phyloP scores from a whole-genome alignment of 2,329 filamentous ascomycete species.

The Colletotrichum shisoi region DNA sequence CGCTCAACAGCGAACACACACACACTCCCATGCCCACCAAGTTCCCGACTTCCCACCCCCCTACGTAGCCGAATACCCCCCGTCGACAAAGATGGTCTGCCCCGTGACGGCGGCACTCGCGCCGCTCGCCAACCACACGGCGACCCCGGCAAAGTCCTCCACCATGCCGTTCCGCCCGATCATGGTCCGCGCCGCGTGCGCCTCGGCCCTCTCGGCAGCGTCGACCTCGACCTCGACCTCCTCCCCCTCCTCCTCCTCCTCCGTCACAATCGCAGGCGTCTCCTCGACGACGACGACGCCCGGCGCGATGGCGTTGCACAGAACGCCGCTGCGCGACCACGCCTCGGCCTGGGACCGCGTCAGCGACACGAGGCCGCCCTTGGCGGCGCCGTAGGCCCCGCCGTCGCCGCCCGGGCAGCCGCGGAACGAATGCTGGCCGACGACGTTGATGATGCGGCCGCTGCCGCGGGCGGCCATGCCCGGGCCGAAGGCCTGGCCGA shows the following conservation, averaged over 20 bases:
- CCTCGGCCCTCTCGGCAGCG: constrained; percentile 40
- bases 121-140: constrained; percentile 45
- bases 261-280: constrained; percentile 37
- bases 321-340: constrained; percentile 47
- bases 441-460: constrained; percentile 49
- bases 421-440: constrained; percentile 47
- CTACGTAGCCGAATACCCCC: constrained; percentile 47
- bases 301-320: constrained; percentile 49
- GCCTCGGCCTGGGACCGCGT: constrained; percentile 49
- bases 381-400: constrained; percentile 48
- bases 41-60: too few species aligned
- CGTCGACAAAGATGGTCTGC: constrained; percentile 49
- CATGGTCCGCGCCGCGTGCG: constrained; percentile 46
- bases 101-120: constrained; percentile 48
- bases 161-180: constrained; percentile 46
- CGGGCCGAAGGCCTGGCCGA: constrained; percentile 48
- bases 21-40: not conserved
- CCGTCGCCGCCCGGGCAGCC: constrained; percentile 45
- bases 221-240: constrained; percentile 39
- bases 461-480: constrained; percentile 46
- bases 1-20: too few species aligned
- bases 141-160: constrained; percentile 47
- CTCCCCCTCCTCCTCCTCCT: not conserved
- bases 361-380: constrained; percentile 46
- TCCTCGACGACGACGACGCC: constrained; percentile 43